Evolutionary conservation across 805 yeast species (phyloP), one percentile per base, ranked within the genome.

Genomic region (Zygotorulaspora chibaensis): DNA sequence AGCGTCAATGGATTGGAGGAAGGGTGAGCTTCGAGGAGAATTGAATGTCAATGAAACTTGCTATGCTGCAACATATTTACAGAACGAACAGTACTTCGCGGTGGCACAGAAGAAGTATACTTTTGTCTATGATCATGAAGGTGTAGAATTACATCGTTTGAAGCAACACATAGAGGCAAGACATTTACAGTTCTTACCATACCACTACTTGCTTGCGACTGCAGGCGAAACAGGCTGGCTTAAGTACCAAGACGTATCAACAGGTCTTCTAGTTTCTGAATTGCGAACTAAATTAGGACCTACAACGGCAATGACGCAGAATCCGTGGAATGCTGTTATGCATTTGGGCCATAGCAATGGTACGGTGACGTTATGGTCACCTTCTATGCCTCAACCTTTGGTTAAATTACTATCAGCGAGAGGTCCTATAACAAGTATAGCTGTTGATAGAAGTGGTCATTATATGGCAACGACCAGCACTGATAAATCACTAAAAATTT

Each of bases 31-130:
- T 28, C 83, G 81, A 50, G 81, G 95, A 36, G 99, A 93, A 65
- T 65, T 93, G 44, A 80, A 87, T 59, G 70, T 93, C 17, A 83
- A 84, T 58, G 99, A 93, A 68, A 88, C 97, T 0, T 87, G 90
- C 9, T 79, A 87, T 59, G 93, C 90, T 2, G 96, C 90, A 20
- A 86, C 89, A 59, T 89, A 85, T 68, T 72, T 93, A 51, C 97
- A 91, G 59, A 89, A 84, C 61, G 95, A 90, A 61, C 96, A 89
- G 66, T 89, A 73, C 66, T 89, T 87, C 70, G 99, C 99, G 0
- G 96, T 83, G 13, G 98, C 99, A 1, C 99, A 93, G 69, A 90
- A 89, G 68, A 90, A 88, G 65, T 87, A 91, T 66, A 86, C 93
- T 0, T 93, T 84, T 63, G 86, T 93, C 30, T 93, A 93, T 65